Evolutionary conservation across 2,329 filamentous ascomycete species (phyloP).

Genomic region (Alternaria triticimaculans): DNA sequence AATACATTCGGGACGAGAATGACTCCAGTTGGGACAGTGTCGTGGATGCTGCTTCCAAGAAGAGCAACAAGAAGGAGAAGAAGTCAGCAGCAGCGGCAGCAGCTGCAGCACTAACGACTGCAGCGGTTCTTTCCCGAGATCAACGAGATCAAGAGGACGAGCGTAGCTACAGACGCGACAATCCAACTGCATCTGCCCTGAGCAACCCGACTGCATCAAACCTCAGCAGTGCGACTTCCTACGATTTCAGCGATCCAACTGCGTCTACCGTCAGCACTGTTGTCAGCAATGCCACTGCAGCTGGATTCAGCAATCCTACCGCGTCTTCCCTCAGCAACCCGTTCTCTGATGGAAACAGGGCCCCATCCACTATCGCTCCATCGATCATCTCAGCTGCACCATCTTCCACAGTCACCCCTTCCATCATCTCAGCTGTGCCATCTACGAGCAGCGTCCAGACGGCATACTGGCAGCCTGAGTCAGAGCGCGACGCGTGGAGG

Average conservation of each 20-base stretch:
- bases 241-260: neutral
- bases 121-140: conserved; percentile 27
- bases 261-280: neutral
- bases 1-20: conserved; percentile 38
- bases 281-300: neutral
- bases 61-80: conserved; percentile 41
- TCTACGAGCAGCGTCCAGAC: conserved; percentile 29
- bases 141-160: conserved; percentile 24
- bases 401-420: conserved; percentile 19
- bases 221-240: neutral
- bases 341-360: conserved; percentile 34
- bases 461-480: conserved; percentile 53
- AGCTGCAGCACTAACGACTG: conserved; percentile 25
- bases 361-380: conserved; percentile 27
- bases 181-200: conserved; percentile 1
- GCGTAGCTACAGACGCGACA: neutral
- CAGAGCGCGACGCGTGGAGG: conserved; percentile 47
- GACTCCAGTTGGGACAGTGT: conserved; percentile 31
- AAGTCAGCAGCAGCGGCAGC: conserved; percentile 29
- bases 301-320: neutral
- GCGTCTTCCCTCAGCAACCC: conserved; percentile 30
- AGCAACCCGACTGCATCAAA: conserved; percentile 25
- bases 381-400: conserved; percentile 28
- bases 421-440: conserved; percentile 18
- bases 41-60: conserved; percentile 33